These are phyloP conservation scores for Castanospermum australe DNA, from an alignment of 306 rosid species.

Conservation along the genomic window DNA sequence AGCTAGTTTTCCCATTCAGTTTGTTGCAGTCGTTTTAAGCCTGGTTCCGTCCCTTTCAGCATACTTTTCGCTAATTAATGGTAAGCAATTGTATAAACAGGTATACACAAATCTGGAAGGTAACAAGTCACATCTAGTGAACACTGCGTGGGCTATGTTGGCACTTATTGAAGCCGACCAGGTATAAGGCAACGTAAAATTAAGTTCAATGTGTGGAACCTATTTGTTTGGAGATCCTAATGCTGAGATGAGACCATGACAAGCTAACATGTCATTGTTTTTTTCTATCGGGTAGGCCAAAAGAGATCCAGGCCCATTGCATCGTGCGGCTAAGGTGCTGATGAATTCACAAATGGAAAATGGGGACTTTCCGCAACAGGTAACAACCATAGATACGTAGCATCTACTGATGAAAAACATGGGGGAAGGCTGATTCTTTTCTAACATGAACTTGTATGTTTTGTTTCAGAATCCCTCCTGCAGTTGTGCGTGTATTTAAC, in stretches of 20 bases:
- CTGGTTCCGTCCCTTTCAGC: not conserved
- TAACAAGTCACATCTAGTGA: slow-evolving; percentile 54
- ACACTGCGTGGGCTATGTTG: slow-evolving; percentile 76
- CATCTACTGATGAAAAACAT: not conserved
- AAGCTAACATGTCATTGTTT: not conserved
- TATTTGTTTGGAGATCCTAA: not conserved
- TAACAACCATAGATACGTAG: not conserved
- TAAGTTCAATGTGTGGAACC: not conserved
- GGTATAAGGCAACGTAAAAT: slow-evolving; percentile 29
- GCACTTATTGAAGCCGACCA: slow-evolving; percentile 70
- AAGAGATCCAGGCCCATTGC: slow-evolving; percentile 63
- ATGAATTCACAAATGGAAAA: slow-evolving; percentile 58
- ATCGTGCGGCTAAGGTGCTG: slow-evolving; percentile 56
- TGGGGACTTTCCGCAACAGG: slow-evolving; percentile 84
- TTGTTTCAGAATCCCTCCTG: too few species aligned
- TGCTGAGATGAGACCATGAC: not conserved
- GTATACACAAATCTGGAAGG: slow-evolving; percentile 68
- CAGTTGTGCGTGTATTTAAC: not conserved
- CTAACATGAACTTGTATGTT: too few species aligned
- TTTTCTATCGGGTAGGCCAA: slow-evolving; percentile 33
- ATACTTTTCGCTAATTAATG: not conserved
- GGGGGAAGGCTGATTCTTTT: too few species aligned
- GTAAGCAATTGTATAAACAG: slow-evolving; percentile 24
- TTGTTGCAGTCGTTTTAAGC: not conserved
- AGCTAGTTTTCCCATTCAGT: not conserved